Conservation (phyloP, 1,139 yeast species). For the Saccharomycopsis phalli region DNA sequence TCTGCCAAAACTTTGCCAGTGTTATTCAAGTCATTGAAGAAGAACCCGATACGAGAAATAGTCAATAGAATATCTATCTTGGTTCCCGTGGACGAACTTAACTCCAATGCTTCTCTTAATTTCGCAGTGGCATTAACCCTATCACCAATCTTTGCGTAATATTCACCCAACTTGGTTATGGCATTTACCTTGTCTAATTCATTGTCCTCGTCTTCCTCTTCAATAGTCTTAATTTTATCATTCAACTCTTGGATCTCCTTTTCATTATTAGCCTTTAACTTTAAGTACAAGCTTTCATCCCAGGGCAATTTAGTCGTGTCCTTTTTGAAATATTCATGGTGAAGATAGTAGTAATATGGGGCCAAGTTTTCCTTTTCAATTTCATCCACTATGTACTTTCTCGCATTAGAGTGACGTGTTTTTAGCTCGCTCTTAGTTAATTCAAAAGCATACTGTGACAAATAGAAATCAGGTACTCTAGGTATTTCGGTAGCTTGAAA, state of each 20-base stretch:
- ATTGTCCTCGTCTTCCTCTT: slow-evolving; percentile 65
- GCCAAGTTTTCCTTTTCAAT: slow-evolving; percentile 62
- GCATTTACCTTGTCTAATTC: slow-evolving; percentile 73
- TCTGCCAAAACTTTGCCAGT: slow-evolving; percentile 70
- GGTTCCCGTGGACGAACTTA: slow-evolving; percentile 80
- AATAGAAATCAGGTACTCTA: slow-evolving; percentile 68
- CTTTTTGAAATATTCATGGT: slow-evolving; percentile 37
- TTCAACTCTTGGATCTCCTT: slow-evolving; percentile 48
- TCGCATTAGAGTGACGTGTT: slow-evolving; percentile 35
- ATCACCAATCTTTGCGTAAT: slow-evolving; percentile 80
- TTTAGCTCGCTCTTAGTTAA: slow-evolving; percentile 36
- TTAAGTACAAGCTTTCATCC: slow-evolving; percentile 50
- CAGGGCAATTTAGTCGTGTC: slow-evolving; percentile 33
- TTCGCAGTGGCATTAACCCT: slow-evolving; percentile 63
- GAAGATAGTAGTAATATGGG: slow-evolving; percentile 73
- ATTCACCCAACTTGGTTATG: slow-evolving; percentile 78
- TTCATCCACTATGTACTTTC: slow-evolving; percentile 39
- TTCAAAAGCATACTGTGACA: slow-evolving; percentile 70
- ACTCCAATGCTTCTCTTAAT: slow-evolving; percentile 64
- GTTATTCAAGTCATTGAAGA: slow-evolving; percentile 67
- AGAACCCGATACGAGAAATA: slow-evolving; percentile 77
- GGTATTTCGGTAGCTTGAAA: slow-evolving; percentile 30
- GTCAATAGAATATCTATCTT: slow-evolving; percentile 82
- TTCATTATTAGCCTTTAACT: slow-evolving; percentile 46
- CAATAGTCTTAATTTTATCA: slow-evolving; percentile 22